Evolutionary conservation across 1,139 yeast species (phyloP).

Genomic region (Suzukiozyma palmioleophila): DNA sequence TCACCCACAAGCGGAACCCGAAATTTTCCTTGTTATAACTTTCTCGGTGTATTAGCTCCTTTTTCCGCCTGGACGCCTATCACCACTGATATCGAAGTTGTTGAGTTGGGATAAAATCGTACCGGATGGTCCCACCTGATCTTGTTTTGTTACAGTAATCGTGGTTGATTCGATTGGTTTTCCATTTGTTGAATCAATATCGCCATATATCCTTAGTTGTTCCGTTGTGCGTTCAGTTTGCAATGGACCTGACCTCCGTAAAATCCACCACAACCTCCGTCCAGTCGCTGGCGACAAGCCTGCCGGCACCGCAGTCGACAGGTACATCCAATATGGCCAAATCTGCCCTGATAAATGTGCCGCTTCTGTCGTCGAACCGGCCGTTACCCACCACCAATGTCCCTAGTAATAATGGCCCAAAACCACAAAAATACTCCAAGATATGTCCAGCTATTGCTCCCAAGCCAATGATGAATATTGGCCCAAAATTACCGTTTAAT

Average conservation of each 20-base stretch:
- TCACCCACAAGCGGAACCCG: no score
- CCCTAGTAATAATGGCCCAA: slow-evolving; percentile 8
- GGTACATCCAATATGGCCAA: neutral
- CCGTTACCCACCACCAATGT: slow-evolving; percentile 2
- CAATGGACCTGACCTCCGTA: neutral
- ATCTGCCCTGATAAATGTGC: neutral
- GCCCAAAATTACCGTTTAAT: slow-evolving; percentile 21
- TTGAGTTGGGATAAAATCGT: no score
- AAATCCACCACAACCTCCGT: slow-evolving; percentile 1
- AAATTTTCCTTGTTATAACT: no score
- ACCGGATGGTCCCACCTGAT: no score
- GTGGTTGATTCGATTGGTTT: neutral
- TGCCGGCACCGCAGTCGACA: neutral
- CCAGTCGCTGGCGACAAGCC: neutral
- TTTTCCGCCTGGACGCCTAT: no score
- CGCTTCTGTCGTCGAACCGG: neutral
- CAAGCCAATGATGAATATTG: slow-evolving; percentile 23
- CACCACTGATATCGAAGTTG: no score
- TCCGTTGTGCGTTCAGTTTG: no score
- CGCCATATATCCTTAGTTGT: no score
- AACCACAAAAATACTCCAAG: slow-evolving; percentile 25
- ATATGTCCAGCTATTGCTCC: slow-evolving; percentile 44
- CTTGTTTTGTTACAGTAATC: no score
- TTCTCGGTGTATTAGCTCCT: no score
- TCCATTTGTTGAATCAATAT: neutral